Evolutionary conservation across 2,329 filamentous ascomycete species (phyloP).

Genomic region (Stemphylium beticola): DNA sequence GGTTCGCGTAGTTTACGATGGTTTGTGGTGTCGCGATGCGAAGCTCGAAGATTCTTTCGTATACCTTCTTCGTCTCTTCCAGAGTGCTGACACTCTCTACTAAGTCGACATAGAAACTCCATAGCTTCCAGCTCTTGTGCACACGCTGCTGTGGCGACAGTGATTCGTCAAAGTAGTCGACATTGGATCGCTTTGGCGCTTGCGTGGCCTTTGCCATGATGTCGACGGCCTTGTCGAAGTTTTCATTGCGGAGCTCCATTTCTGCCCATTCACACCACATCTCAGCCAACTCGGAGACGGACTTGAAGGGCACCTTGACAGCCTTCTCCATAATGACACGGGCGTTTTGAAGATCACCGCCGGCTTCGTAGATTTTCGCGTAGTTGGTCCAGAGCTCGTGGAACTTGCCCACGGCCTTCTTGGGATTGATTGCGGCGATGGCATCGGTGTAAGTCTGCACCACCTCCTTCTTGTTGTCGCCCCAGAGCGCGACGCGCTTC

Average conservation of each 20-base stretch:
- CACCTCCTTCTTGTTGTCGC: constrained; percentile 87
- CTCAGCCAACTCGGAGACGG: constrained; percentile 93
- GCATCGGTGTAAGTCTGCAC: constrained; percentile 95
- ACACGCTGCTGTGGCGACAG: constrained; percentile 93
- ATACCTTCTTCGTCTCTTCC: constrained; percentile 91
- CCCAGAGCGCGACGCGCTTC: constrained; percentile 95
- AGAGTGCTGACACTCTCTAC: constrained; percentile 92
- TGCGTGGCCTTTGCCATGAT: constrained; percentile 98
- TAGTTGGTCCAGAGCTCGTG: constrained; percentile 97
- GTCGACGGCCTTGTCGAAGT: constrained; percentile 90
- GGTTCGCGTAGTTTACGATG: constrained; percentile 96
- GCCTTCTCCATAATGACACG: constrained; percentile 97
- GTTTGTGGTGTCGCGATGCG: constrained; percentile 98
- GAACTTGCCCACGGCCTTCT: constrained; percentile 91
- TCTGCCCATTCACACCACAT: constrained; percentile 99
- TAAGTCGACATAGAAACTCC: constrained; percentile 98
- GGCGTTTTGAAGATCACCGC: constrained; percentile 82
- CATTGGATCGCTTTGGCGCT: constrained; percentile 93
- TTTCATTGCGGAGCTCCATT: constrained; percentile 94
- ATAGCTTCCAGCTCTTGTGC: constrained; percentile 99
- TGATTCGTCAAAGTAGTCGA: constrained; percentile 98
- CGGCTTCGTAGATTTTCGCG: constrained; percentile 93
- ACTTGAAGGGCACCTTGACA: constrained; percentile 96
- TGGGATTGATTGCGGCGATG: constrained; percentile 89
- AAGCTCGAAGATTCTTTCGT: constrained; percentile 97